Base-by-base conservation (phyloP, 495 filamentous ascomycete genomes). In the Talaromyces thailandensis region DNA sequence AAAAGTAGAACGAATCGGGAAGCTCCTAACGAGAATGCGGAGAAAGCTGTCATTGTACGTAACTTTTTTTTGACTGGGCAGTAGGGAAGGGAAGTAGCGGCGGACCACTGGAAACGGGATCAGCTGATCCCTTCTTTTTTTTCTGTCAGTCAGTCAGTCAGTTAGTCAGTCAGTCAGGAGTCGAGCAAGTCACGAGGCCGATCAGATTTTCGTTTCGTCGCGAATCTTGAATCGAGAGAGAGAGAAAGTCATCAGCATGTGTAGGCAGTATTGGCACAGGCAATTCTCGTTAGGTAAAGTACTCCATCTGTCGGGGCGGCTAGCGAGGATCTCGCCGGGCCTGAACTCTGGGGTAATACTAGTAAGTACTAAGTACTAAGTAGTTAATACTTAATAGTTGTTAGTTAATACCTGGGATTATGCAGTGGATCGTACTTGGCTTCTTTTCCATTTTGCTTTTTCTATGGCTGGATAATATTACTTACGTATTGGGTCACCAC, bases 311-410 rank as follows among this genome's bases (percentile, higher is more conserved):
- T 40, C 35, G 35, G 28, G 28, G 35, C 9, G 9, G 24, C 18
- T 52, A 25, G 48, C 48, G 18, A 25, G 48, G 45, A 52, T 52
- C 48, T 52, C 7, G 51, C 18, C 16, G 6, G 16, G 43, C 16
- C 43, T 48, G 43, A 48, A 26, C 26, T 55, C 51, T 55, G 51
- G 51, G 51, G 51, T 55, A 55, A 55, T 52, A n/a, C n/a, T n/a
- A n/a, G n/a, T n/a, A n/a, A n/a, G n/a, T n/a, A 21, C 40, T 48
- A 14, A 2, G 40, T 48, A 48, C 3, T 29, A 29, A 6, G 28
- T 29, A 29, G 3, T 3, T 29, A 29, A 3, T 29, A 3, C 28
- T 29, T 3, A 2, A 2, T 23, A 45, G 16, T 9, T 6, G 21
- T 6, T 48, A 48, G 6, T 43, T 40, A 40, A 40, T n/a, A 4